These are phyloP conservation scores for Leonotis leonurus DNA, from an alignment of 257 asterid genomes.

Conservation along the genomic window DNA sequence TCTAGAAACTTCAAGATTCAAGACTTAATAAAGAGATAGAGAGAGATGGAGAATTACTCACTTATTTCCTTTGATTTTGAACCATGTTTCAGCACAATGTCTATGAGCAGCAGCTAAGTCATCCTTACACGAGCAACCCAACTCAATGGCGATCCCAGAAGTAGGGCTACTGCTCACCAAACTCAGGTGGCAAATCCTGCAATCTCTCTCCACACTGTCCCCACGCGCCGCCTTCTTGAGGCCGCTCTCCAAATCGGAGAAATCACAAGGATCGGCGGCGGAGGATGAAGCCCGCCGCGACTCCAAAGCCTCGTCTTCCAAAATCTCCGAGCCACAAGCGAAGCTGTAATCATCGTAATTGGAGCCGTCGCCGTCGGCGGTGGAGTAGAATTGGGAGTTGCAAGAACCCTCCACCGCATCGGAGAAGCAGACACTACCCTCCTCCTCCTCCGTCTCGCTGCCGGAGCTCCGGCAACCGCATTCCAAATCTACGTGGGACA, in stretches of 20 bases:
- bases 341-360: conserved; percentile 38
- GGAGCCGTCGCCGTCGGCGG: conserved; percentile 71
- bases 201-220: conserved; percentile 46
- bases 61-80: conserved; percentile 93
- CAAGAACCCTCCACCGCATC: conserved; percentile 69
- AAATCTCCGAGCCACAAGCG: conserved; percentile 37
- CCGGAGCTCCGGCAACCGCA: conserved; percentile 46
- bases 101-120: conserved; percentile 84
- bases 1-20: background rate
- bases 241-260: conserved; percentile 39
- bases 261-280: conserved; percentile 31
- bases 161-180: conserved; percentile 50
- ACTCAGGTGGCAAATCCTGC: conserved; percentile 82
- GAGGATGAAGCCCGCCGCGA: conserved; percentile 43
- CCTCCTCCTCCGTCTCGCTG: conserved; percentile 40
- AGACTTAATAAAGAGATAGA: too few relatives aligned
- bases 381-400: conserved; percentile 73
- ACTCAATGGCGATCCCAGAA: conserved; percentile 60
- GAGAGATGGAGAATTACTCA: conserved; percentile 26
- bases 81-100: conserved; percentile 92
- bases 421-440: conserved; percentile 62
- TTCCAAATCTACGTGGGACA: conserved; percentile 59
- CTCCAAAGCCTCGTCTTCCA: conserved; percentile 34
- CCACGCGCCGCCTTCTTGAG: conserved; percentile 26
- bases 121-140: conserved; percentile 84